phyloP scores from a whole-genome alignment of 2,329 filamentous ascomycete genomes.

The Sporothrix variecibatus region DNA sequence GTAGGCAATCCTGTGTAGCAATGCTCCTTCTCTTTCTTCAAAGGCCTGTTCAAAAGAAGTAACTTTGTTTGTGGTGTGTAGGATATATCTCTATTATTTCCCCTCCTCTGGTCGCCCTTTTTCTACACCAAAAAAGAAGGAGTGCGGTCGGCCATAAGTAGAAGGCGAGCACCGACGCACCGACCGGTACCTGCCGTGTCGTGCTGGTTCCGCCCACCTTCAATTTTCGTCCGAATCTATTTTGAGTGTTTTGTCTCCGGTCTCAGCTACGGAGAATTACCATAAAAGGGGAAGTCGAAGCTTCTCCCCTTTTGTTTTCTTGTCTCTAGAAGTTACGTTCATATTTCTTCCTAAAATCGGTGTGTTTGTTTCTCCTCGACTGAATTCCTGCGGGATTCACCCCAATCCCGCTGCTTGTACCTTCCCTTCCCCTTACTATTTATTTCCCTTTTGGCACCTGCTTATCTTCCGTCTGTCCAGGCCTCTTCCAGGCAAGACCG shows the following conservation, averaged over 20 bases:
- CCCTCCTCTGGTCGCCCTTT: neutral
- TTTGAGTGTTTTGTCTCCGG: neutral
- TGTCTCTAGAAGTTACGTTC: neutral
- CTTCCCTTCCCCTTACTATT: neutral
- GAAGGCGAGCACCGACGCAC: conserved; percentile 15
- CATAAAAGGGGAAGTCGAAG: neutral
- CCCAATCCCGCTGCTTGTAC: neutral
- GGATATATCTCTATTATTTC: neutral
- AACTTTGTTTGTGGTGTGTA: neutral
- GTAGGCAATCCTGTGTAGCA: no score
- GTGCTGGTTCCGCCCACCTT: neutral
- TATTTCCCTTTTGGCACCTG: neutral
- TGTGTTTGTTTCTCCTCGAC: neutral
- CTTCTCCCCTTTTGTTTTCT: neutral
- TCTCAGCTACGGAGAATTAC: neutral
- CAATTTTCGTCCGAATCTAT: neutral
- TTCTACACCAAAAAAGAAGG: neutral
- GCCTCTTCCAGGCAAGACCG: neutral
- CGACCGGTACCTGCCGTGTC: neutral
- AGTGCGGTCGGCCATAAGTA: neutral
- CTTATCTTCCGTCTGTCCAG: neutral
- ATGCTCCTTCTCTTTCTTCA: no score
- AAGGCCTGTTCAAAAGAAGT: neutral
- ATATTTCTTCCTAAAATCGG: neutral
- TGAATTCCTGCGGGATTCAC: conserved; percentile 6